Evolutionary conservation across 495 filamentous ascomycete species (phyloP).

Genomic region (Talaromyces borbonicus): DNA sequence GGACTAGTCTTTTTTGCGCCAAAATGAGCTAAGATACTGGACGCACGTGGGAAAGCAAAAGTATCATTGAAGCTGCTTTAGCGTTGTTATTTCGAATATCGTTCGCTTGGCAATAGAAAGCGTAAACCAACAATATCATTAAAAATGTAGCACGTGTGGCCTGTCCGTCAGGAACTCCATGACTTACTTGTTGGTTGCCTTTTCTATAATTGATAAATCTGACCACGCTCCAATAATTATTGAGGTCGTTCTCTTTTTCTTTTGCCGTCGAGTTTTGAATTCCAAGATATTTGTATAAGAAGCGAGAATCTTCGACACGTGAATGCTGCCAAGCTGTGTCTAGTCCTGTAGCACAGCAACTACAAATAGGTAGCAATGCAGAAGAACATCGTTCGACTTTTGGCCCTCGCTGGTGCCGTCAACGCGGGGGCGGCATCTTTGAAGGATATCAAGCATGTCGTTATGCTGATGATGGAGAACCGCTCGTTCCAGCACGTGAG

Average conservation of each 20-base stretch:
- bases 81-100: not conserved
- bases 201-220: not conserved
- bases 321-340: not conserved
- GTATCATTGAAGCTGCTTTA: not conserved
- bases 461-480: slow-evolving; percentile 7
- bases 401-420: slow-evolving; percentile 2
- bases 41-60: not conserved
- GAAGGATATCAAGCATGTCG: slow-evolving; percentile 6
- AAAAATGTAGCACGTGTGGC: not conserved
- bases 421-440: slow-evolving; percentile 2
- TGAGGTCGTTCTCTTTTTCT: not conserved
- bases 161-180: not conserved
- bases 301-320: not conserved
- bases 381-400: not conserved
- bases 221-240: not conserved
- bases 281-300: not conserved
- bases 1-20: not conserved
- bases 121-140: not conserved
- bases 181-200: not conserved
- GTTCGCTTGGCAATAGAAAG: not conserved
- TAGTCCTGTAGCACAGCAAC: not conserved
- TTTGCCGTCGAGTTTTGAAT: not conserved
- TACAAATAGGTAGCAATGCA: not conserved
- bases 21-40: not conserved
- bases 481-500: slow-evolving; percentile 7